These are phyloP conservation scores for Yamadazyma blattariae DNA, from an alignment of 1,139 yeast genomes.

Conservation along the genomic window DNA sequence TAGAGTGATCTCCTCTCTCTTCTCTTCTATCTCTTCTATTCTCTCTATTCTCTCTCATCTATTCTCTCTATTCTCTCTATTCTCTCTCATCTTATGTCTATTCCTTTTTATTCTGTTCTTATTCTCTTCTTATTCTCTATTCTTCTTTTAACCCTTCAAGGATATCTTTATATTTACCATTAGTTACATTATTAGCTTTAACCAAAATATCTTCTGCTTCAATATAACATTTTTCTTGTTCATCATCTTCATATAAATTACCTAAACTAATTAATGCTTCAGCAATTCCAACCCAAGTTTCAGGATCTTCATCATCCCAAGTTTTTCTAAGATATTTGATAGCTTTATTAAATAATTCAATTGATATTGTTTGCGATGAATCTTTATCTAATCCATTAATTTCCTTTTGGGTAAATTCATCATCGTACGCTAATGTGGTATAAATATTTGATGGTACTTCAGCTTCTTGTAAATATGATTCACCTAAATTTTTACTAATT, in stretches of 20 bases:
- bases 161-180: constrained; percentile 66
- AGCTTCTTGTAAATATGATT: constrained; percentile 59
- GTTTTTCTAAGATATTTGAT: constrained; percentile 55
- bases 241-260: constrained; percentile 54
- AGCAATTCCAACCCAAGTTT: constrained; percentile 76
- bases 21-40: no score
- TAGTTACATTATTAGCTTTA: constrained; percentile 72
- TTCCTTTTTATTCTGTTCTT: no score
- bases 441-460: constrained; percentile 58
- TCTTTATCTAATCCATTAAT: constrained; percentile 38
- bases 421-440: constrained; percentile 56
- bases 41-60: no score
- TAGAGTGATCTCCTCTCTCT: no score
- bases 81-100: no score
- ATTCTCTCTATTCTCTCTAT: no score
- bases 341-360: constrained; percentile 52
- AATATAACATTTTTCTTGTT: constrained; percentile 61
- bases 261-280: constrained; percentile 83
- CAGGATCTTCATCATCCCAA: constrained; percentile 72
- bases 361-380: constrained; percentile 50
- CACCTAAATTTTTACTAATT: constrained; percentile 54
- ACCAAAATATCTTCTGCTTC: constrained; percentile 63
- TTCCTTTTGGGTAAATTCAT: constrained; percentile 24
- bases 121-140: neutral
- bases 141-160: constrained; percentile 37